Evolutionary conservation across 495 filamentous ascomycete species (phyloP), one percentile per base, ranked within the genome.

Genomic region (Xeromyces bisporus): DNA sequence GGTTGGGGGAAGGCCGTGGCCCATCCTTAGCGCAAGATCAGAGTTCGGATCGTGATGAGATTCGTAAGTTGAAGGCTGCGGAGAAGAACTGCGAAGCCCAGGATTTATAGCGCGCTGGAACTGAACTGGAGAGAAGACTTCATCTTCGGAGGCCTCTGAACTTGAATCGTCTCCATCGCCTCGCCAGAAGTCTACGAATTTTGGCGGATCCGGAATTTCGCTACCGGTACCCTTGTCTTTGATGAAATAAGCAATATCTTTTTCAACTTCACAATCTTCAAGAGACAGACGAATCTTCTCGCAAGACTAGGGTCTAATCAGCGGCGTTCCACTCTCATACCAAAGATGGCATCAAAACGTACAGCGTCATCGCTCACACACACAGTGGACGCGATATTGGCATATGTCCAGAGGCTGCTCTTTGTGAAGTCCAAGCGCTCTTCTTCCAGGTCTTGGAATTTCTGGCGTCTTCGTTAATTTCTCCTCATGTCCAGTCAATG

Each of bases 361-460:
- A 75, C 71, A 32, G 77, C 76, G 59, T 99, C 91, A 48, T 99
- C 91, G 55, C 89, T 94, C 7, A 99, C 87, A 44, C 91, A 99
- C n/a, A 96, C 91, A 15, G 87, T 96, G 1, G 86, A 93, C 2
- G 86, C 77, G 38, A 96, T 80, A 45, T 99, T 99, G 15, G 91
- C 91, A 46, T 94, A 96, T 12, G 70, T 82, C 91, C 91, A 99
- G 8, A 96, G 64, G 47, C 91, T 96, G 58, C 77, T 86, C 62
- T 96, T 99, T 34, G 80, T 80, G 47, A 91, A 96, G 48, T 99
- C 91, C 17, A 99, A 66, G 25, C 91, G 67, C 57, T 99, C 91
- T 51, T 96, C 91, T 56, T 99, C 91, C 7, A 99, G 71, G 44
- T 99, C 91, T 71, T 99, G 91, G 54, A 99, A 99, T 69, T 94